phyloP scores from a whole-genome alignment of 768 basidiomycete genomes.

The Dictyophora rubrovolvata region DNA sequence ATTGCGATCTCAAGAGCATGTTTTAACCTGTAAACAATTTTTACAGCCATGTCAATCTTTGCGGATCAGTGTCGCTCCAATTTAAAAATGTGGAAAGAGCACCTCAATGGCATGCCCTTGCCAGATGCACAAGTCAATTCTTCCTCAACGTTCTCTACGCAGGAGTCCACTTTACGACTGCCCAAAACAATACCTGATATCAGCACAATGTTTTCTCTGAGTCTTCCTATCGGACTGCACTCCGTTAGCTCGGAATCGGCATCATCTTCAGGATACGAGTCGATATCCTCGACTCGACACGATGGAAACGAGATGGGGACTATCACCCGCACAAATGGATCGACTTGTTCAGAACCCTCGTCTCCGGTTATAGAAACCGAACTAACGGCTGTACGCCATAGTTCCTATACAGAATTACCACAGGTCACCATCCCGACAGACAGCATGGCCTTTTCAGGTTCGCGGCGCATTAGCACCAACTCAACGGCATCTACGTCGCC shows the following conservation, averaged over 20 bases:
- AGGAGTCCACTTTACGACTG: background rate
- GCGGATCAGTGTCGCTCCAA: slow-evolving; percentile 61
- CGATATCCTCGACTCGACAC: background rate
- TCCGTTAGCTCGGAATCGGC: background rate
- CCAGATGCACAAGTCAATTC: background rate
- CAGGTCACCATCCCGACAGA: slow-evolving; percentile 6
- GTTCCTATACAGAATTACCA: slow-evolving; percentile 4
- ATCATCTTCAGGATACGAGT: background rate
- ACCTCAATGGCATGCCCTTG: slow-evolving; percentile 27
- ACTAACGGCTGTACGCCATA: background rate
- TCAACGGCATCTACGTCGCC: background rate
- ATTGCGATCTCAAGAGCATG: background rate
- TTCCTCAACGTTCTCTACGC: background rate
- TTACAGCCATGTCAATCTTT: slow-evolving; percentile 56
- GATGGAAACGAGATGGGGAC: background rate
- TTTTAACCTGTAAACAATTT: background rate
- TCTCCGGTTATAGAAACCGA: background rate
- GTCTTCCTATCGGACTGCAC: slow-evolving; percentile 5
- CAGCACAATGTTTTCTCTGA: slow-evolving; percentile 5
- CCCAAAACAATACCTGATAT: slow-evolving; percentile 4
- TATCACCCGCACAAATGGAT: background rate
- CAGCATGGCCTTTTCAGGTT: background rate
- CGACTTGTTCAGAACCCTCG: background rate
- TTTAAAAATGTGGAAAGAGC: slow-evolving; percentile 56
- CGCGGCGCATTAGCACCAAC: background rate